These are phyloP conservation scores for Paramecium caudatum DNA, from an alignment of 73 alveolate genomes.

Conservation along the genomic window DNA sequence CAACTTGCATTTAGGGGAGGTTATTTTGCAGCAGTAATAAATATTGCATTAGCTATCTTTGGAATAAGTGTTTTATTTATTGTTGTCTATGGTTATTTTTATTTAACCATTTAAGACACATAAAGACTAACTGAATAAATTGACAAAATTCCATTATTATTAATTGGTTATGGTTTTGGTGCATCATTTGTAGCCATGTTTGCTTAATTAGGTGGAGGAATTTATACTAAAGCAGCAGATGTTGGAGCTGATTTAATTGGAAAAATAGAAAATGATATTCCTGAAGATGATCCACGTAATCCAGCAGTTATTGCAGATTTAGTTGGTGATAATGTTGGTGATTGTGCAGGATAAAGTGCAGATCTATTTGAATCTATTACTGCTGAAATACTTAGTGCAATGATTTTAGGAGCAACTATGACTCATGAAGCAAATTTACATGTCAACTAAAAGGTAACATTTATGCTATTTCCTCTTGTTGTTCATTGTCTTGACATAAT, in stretches of 20 bases:
- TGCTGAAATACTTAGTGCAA: constrained; percentile 93
- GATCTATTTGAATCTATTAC: constrained; percentile 92
- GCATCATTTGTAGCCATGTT: constrained; percentile 93
- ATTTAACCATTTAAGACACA: constrained; percentile 51
- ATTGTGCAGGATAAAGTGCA: constrained; percentile 95
- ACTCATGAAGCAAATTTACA: constrained; percentile 81
- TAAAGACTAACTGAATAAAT: constrained; percentile 78
- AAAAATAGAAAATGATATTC: constrained; percentile 91
- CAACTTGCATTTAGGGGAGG: constrained; percentile 90
- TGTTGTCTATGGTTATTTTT: constrained; percentile 70
- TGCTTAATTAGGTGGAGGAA: constrained; percentile 92
- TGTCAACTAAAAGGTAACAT: constrained; percentile 78
- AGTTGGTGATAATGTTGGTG: constrained; percentile 97
- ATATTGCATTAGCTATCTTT: constrained; percentile 88
- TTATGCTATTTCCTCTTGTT: constrained; percentile 86
- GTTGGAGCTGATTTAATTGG: constrained; percentile 96
- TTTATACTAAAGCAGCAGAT: constrained; percentile 94
- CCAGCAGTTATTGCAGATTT: constrained; percentile 96
- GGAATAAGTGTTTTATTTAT: constrained; percentile 83
- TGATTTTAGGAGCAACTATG: constrained; percentile 90
- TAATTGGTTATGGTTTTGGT: constrained; percentile 91
- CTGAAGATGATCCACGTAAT: constrained; percentile 95
- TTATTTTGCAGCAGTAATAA: constrained; percentile 87
- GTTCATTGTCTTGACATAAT: constrained; percentile 87
- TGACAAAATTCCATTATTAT: constrained; percentile 84